Evolutionary conservation across 306 rosid species (phyloP).

Genomic region (Lupinus albus): DNA sequence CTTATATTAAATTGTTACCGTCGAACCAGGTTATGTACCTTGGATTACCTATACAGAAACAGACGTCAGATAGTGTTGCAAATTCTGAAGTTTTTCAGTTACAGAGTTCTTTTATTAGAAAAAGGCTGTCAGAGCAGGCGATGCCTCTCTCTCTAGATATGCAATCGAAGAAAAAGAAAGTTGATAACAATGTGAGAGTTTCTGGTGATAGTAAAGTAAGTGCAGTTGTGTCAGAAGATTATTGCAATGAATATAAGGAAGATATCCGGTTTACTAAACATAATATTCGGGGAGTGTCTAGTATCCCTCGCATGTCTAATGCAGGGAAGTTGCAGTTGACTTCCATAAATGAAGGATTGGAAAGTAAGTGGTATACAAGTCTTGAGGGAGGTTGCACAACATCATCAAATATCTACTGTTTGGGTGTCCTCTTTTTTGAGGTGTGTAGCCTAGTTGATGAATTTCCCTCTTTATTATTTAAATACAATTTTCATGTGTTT

Average conservation of each 20-base stretch:
- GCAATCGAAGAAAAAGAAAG: constrained; percentile 57
- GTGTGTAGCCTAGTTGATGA: constrained; percentile 48
- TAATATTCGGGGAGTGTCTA: constrained; percentile 42
- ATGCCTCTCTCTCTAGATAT: constrained; percentile 41
- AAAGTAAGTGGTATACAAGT: constrained; percentile 73
- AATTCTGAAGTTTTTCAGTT: constrained; percentile 49
- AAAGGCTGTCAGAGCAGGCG: constrained; percentile 55
- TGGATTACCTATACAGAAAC: constrained; percentile 51
- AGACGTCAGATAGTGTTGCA: constrained; percentile 39
- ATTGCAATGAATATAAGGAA: constrained; percentile 39
- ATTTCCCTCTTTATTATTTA: constrained; percentile 25
- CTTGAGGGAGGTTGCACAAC: constrained; percentile 67
- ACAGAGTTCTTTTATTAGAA: constrained; percentile 46
- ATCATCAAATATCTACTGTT: constrained; percentile 71
- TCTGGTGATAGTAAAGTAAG: constrained; percentile 43
- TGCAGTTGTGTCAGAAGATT: constrained; percentile 41
- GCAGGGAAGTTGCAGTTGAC: constrained; percentile 43
- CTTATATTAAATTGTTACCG: constrained; percentile 61
- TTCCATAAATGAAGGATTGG: constrained; percentile 53
- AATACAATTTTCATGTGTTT: constrained; percentile 31
- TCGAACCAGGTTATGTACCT: constrained; percentile 63
- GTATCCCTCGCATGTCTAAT: constrained; percentile 44
- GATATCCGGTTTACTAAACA: constrained; percentile 37
- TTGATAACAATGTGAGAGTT: constrained; percentile 47
- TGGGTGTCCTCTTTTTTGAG: constrained; percentile 88